Evolutionary conservation across 768 basidiomycete genomes (phyloP).

Genomic region (Suillus paluster): DNA sequence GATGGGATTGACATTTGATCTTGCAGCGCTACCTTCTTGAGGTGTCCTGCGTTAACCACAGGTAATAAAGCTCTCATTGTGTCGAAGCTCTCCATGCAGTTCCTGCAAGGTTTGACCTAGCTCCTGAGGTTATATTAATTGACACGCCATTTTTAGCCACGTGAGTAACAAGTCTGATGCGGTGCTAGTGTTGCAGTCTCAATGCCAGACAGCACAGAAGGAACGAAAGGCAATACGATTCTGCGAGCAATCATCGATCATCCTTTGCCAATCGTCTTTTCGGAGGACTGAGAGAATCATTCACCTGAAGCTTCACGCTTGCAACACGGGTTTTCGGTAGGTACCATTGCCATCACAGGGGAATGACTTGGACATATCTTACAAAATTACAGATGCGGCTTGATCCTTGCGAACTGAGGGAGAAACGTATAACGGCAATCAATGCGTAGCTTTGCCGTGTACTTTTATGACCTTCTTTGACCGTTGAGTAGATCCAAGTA

Average conservation of each 20-base stretch:
- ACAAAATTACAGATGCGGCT: conserved; percentile 8
- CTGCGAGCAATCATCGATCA: background rate
- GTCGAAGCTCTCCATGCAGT: background rate
- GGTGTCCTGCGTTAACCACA: background rate
- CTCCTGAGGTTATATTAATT: background rate
- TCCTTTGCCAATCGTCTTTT: conserved; percentile 8
- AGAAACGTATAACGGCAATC: conserved; percentile 3
- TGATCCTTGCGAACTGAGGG: conserved; percentile 2
- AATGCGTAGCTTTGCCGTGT: conserved; percentile 13
- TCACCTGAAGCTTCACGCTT: background rate
- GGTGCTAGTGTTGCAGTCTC: conserved; percentile 12
- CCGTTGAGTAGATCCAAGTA: conserved; percentile 19
- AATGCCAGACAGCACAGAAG: conserved; percentile 20
- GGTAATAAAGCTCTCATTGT: background rate
- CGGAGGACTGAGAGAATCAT: background rate
- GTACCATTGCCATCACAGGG: background rate
- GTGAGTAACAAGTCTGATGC: conserved; percentile 15
- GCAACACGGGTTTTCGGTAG: background rate
- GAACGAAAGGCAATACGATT: background rate
- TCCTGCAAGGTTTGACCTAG: background rate
- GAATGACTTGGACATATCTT: background rate
- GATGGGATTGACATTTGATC: background rate
- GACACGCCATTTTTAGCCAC: conserved; percentile 21
- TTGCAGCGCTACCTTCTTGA: background rate
- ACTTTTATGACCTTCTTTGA: background rate